Evolutionary conservation across 176 grass and related monocot species (phyloP), one percentile per base, ranked within the genome.

Genomic region (Raddia guianensis): DNA sequence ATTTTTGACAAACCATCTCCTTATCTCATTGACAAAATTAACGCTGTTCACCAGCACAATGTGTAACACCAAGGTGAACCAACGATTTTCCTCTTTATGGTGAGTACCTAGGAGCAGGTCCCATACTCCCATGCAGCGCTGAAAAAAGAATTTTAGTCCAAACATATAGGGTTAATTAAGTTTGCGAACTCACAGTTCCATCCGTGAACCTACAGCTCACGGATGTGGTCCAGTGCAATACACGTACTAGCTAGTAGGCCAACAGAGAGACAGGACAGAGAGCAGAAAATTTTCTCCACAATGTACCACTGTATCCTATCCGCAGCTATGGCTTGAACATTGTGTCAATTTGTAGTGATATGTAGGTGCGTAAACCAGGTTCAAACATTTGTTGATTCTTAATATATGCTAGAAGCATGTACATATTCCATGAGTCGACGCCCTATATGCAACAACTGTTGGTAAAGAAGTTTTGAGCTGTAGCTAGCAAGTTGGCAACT

Each of bases 141-240:
- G 42, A 47, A 5, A 5, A 48, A 14, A 64, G 59, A 77, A 77
- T 60, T 40, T 6, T 48, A 20, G 53, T 75, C 37, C 9, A 74
- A 73, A 53, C 8, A 54, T 45, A 74, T n/a, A 44, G 9, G 13
- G 2, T 27, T 27, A 27, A 27, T 27, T 27, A 27, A 27, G 27
- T 4, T 67, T 12, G 12, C 37, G 27, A 46, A 44, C n/a, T 47
- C 56, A 12, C 53, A 58, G n/a, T 76, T 76, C 42, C 16, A 49
- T 76, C 43, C 74, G 57, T 76, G 56, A 63, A 62, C 57, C 44
- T 48, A 76, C 74, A 76, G 12, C 74, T 46, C 20, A 60, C 21
- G 54, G 13, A 50, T 63, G 9, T 33, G 27, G 34, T 63, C 27
- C 12, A 9, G 33, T 15, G 9, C 21, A 64, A 64, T 52, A 48